Percentiles rank a stretch among this genome's conserved stretches.
phyloP scores from a whole-genome alignment of 2,329 filamentous ascomycete genomes.

The Hyphodiscus sp. region DNA sequence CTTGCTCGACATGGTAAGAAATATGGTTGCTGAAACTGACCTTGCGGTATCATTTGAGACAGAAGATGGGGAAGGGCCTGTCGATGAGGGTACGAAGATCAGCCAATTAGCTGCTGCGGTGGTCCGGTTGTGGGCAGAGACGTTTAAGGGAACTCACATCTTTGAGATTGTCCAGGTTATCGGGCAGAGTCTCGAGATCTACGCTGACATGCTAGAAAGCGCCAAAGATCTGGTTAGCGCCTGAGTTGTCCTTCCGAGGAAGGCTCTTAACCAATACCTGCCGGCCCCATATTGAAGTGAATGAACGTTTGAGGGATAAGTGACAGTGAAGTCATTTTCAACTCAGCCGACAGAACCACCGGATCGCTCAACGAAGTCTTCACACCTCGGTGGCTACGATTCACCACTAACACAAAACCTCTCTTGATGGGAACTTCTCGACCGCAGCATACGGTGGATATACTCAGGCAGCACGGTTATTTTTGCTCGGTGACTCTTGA shows the following conservation, averaged over 20 bases:
- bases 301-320: too few species aligned
- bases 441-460: too few species aligned
- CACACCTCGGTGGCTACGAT: too few species aligned
- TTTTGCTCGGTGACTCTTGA: too few species aligned
- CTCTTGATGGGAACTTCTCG: too few species aligned
- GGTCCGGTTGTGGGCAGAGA: constrained; percentile 53
- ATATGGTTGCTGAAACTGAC: constrained; percentile 58
- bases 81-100: constrained; percentile 22
- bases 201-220: background rate
- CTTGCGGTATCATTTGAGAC: constrained; percentile 33
- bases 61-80: background rate
- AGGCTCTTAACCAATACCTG: background rate
- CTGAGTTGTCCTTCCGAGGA: background rate
- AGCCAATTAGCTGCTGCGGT: constrained; percentile 52
- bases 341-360: too few species aligned
- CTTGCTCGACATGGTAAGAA: constrained; percentile 43
- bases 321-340: too few species aligned
- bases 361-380: too few species aligned
- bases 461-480: too few species aligned
- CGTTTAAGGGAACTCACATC: constrained; percentile 54
- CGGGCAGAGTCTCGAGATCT: constrained; percentile 41
- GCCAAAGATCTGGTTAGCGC: background rate
- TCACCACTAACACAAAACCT: too few species aligned
- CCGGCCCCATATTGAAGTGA: too few species aligned
- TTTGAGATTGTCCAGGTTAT: constrained; percentile 55